A percentile compares a stretch with the other conserved stretches of the same genome.
Conservation (phyloP, 768 basidiomycete species). For the Phlegmacium glaucopus region DNA sequence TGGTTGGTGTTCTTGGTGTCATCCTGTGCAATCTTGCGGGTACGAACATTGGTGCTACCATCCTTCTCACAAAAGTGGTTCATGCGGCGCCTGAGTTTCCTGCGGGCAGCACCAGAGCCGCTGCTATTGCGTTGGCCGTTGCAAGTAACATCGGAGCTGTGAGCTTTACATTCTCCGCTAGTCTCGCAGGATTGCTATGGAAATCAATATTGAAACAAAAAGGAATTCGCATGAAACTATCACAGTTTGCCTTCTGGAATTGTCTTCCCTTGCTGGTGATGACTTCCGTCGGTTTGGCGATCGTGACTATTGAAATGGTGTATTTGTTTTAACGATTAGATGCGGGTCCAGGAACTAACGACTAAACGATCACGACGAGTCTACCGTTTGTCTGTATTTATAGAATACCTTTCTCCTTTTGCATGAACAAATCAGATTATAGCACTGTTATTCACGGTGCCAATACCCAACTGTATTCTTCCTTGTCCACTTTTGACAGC, state of each 20-base stretch:
- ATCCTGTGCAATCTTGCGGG: slow-evolving; percentile 80
- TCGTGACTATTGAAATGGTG: slow-evolving; percentile 77
- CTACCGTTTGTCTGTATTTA: no score
- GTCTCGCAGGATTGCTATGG: slow-evolving; percentile 89
- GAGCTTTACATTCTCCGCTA: slow-evolving; percentile 84
- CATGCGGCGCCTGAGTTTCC: slow-evolving; percentile 39
- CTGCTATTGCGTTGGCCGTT: slow-evolving; percentile 74
- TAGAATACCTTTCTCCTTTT: no score
- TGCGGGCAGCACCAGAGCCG: slow-evolving; percentile 41
- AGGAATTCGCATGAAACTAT: slow-evolving; percentile 53
- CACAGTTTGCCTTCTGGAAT: slow-evolving; percentile 74
- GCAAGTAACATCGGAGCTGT: slow-evolving; percentile 91
- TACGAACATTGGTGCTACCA: slow-evolving; percentile 90
- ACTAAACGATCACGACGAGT: no score
- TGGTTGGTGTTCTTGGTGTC: slow-evolving; percentile 70
- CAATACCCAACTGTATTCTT: no score
- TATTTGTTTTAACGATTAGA: slow-evolving; percentile 26
- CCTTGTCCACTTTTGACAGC: no score
- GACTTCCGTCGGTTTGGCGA: slow-evolving; percentile 60
- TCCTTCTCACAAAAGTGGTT: slow-evolving; percentile 80
- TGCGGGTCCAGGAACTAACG: no score
- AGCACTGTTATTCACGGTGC: no score
- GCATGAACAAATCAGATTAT: no score
- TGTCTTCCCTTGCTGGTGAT: slow-evolving; percentile 59
- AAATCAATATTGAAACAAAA: slow-evolving; percentile 69